A percentile compares a stretch with the other conserved stretches of the same genome.
Conservation (phyloP, 2,329 filamentous ascomycete genomes). For the Colletotrichum agaves region DNA sequence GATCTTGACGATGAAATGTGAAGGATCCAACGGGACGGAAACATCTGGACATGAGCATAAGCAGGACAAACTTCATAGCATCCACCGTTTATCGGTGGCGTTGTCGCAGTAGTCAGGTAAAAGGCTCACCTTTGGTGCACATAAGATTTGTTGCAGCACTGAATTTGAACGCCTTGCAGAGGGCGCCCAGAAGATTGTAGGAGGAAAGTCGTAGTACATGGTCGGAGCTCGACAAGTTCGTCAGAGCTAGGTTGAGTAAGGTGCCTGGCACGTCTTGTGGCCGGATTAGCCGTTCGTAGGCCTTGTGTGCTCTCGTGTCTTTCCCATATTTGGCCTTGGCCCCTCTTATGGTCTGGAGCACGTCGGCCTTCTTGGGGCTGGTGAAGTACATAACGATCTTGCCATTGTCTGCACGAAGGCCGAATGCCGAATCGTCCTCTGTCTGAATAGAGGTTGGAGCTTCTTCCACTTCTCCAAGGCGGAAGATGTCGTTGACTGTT, state of each 20-base stretch:
- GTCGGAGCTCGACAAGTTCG: conserved; percentile 72
- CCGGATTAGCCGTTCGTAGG: conserved; percentile 72
- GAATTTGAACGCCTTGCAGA: conserved; percentile 76
- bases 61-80: background rate
- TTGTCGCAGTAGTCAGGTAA: background rate
- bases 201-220: conserved; percentile 70
- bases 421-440: conserved; percentile 75
- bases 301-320: conserved; percentile 68
- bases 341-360: conserved; percentile 70
- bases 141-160: conserved; percentile 69
- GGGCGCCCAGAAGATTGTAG: conserved; percentile 74
- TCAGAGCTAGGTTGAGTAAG: conserved; percentile 73
- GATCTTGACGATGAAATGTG: conserved; percentile 72
- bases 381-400: conserved; percentile 80
- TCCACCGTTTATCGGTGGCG: background rate
- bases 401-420: conserved; percentile 73
- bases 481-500: conserved; percentile 77
- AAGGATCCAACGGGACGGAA: conserved; percentile 70
- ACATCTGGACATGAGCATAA: conserved; percentile 58
- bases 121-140: conserved; percentile 66
- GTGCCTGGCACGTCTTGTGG: conserved; percentile 78
- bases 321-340: conserved; percentile 74
- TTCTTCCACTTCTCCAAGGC: conserved; percentile 74
- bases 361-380: conserved; percentile 70
- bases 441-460: conserved; percentile 71